Evolutionary conservation across 345 rosid genomes (phyloP), one percentile per base, ranked within the genome.

Genomic region (Bretschneidera sinensis): DNA sequence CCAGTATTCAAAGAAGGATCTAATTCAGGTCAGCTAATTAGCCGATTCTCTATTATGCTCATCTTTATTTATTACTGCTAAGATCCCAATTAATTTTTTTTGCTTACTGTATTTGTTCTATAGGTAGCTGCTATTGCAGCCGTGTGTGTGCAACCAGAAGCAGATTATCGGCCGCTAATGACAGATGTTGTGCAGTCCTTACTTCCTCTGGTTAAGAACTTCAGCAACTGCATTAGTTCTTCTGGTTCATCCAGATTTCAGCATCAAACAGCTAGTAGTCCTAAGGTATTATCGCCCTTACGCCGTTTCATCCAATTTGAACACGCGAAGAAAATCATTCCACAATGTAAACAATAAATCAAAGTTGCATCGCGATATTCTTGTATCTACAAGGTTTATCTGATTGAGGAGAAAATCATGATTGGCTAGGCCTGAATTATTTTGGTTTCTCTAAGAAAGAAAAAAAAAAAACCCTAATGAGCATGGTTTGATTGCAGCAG

Each of bases 71-170:
- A 24, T 45, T 45, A 5, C 35, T 16, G 18, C 10, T 11, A 24
- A 62, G 10, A 39, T 28, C 45, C 10, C 45, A 5, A 39, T 28
- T 28, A 39, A 14, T 39, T 39, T 13, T 14, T 39, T 39, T 39
- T 39, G 9, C 11, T 39, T 9, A 39, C 16, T 39, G 45, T 14
- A 1, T 4, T 39, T 11, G 43, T 18, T 59, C 19, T 62, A 53
- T 69, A 88, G 97, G 83, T 87, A 47, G 96, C 98, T 39, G 96
- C 98, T 21, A 85, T 92, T 69, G 96, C 98, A 64, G 92, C 96
- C 9, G 75, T 92, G 79, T 92, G 98, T 59, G 89, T 87, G 62
- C 98, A 89, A 71, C 68, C 83, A 24, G 98, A 89, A 81, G 89
- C 96, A 66, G 92, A 80, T 75, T 92, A 89, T 65, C 72, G 98